Percentiles rank a stretch among this genome's conserved stretches.
These are phyloP conservation scores for Candida tetrigidarum DNA, from an alignment of 1,139 yeast species.

Conservation along the genomic window DNA sequence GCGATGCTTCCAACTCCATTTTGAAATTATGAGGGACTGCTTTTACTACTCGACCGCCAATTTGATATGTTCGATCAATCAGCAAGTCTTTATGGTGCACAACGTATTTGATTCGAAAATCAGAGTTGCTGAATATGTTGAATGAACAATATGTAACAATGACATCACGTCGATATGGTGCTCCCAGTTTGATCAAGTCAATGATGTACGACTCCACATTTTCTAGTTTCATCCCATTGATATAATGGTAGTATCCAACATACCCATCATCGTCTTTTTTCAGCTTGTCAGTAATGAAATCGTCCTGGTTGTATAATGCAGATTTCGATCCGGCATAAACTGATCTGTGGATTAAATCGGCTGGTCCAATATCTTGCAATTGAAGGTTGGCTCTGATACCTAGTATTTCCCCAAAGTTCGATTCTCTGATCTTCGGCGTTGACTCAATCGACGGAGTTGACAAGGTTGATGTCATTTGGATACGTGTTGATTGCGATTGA, in stretches of 20 bases:
- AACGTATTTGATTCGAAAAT: constrained; percentile 44
- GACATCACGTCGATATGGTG: constrained; percentile 30
- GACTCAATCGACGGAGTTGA: constrained; percentile 3
- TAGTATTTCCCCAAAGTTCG: constrained; percentile 32
- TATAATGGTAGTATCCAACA: constrained; percentile 44
- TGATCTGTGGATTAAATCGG: constrained; percentile 48
- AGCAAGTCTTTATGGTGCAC: constrained; percentile 25
- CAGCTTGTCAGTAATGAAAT: constrained; percentile 24
- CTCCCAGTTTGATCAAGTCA: constrained; percentile 26
- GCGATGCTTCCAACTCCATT: constrained; percentile 39
- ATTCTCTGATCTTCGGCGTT: constrained; percentile 31
- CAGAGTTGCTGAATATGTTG: constrained; percentile 52
- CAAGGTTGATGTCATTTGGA: constrained; percentile 1
- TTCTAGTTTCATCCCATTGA: constrained; percentile 37
- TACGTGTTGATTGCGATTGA: no score
- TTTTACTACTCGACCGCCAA: constrained; percentile 12
- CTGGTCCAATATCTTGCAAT: constrained; percentile 33
- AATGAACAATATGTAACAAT: constrained; percentile 54
- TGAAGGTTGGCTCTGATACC: constrained; percentile 27
- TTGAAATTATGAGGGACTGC: constrained; percentile 21
- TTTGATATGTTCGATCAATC: constrained; percentile 35
- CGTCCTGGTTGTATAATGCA: constrained; percentile 32
- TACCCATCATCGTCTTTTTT: constrained; percentile 40
- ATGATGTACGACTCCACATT: constrained; percentile 28
- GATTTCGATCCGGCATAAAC: constrained; percentile 38